These are phyloP conservation scores for Clavispora phyllophila DNA, from an alignment of 805 yeast genomes.

Conservation along the genomic window DNA sequence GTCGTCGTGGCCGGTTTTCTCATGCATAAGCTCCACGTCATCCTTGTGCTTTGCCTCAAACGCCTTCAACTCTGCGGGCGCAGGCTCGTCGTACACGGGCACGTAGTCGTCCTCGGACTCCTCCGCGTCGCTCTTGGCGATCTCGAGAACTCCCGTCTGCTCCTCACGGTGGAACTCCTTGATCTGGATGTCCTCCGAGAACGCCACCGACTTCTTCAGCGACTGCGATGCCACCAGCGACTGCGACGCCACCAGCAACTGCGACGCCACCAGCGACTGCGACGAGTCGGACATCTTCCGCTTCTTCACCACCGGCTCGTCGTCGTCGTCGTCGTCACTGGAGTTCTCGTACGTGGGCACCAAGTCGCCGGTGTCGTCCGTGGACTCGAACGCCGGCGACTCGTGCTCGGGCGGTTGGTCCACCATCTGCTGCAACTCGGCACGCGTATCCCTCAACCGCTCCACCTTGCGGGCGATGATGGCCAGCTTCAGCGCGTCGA, in stretches of 20 bases:
- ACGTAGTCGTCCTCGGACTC: conserved; percentile 6
- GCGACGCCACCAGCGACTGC: background rate
- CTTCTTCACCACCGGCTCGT: conserved; percentile 13
- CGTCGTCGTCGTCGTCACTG: conserved; percentile 14
- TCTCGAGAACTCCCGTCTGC: conserved; percentile 18
- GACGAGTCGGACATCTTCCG: conserved; percentile 16
- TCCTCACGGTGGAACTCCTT: conserved; percentile 39
- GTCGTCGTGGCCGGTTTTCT: conserved; percentile 1
- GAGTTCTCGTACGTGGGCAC: conserved; percentile 16
- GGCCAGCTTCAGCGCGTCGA: conserved; percentile 31
- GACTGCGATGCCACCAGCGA: background rate
- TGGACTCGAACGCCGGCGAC: conserved; percentile 23
- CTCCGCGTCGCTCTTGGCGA: conserved; percentile 18
- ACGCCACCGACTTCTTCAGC: conserved; percentile 30
- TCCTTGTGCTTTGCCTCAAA: conserved; percentile 28
- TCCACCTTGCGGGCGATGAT: conserved; percentile 26
- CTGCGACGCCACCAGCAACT: conserved; percentile 16
- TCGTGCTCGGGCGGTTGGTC: conserved; percentile 4
- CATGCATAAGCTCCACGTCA: conserved; percentile 27
- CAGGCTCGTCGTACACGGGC: conserved; percentile 2
- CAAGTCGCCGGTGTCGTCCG: conserved; percentile 2
- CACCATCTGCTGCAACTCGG: conserved; percentile 28
- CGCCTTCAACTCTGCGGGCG: background rate
- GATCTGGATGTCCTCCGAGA: conserved; percentile 37
- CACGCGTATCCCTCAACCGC: conserved; percentile 24